A percentile compares a stretch with the other conserved stretches of the same genome.
These are phyloP conservation scores for Fragilariopsis cylindrus DNA, from an alignment of 108 stramenopile genomes.

Conservation along the genomic window DNA sequence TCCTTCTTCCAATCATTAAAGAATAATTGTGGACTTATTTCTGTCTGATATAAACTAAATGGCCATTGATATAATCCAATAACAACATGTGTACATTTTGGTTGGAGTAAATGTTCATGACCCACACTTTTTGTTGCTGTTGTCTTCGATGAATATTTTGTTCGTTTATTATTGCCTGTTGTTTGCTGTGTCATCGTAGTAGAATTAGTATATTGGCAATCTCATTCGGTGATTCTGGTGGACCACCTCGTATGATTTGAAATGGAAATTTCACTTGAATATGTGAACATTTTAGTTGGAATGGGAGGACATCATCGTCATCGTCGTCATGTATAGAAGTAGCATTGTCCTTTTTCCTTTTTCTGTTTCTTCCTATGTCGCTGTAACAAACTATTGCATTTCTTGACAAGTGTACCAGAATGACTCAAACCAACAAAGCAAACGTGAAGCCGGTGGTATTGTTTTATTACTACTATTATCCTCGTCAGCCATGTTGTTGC, in stretches of 20 bases:
- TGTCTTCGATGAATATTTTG: no score
- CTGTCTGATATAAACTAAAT: background rate
- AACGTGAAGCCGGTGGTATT: background rate
- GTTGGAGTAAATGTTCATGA: no score
- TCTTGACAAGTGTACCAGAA: background rate
- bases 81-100: conserved; percentile 1
- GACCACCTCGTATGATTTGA: background rate
- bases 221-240: background rate
- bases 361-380: background rate
- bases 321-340: background rate
- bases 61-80: conserved; percentile 7
- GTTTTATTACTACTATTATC: background rate
- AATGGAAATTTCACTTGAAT: background rate
- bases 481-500: no score
- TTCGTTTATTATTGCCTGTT: no score
- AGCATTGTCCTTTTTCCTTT: background rate
- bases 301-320: no score
- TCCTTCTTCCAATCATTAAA: background rate
- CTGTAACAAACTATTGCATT: background rate
- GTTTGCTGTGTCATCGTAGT: no score
- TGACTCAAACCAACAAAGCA: conserved; percentile 8
- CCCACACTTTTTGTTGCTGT: no score
- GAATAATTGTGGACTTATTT: background rate
- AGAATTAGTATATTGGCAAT: no score
- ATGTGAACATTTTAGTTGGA: background rate